A percentile compares a stretch with the other conserved stretches of the same genome.
Conservation (phyloP, 768 basidiomycete species). For the Lentinula raphanica region DNA sequence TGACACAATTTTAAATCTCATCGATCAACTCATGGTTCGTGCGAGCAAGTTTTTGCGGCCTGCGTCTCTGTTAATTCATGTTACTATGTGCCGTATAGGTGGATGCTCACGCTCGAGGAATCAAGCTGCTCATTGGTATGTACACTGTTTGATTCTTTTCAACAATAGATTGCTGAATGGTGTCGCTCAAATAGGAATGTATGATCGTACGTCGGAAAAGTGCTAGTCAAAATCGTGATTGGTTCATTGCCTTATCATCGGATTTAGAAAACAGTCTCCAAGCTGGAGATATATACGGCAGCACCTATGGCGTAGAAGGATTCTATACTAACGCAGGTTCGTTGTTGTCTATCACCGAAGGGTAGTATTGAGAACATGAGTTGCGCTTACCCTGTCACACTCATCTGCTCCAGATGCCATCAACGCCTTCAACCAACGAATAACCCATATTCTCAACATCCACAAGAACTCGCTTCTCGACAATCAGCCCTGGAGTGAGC, state of each 20-base stretch:
- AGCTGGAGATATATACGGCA: constrained; percentile 29
- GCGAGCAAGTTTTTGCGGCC: not conserved
- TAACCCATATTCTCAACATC: constrained; percentile 29
- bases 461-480: constrained; percentile 31
- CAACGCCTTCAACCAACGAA: constrained; percentile 29
- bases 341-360: not conserved
- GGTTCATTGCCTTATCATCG: constrained; percentile 1
- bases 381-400: too few species aligned
- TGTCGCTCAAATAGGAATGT: constrained; percentile 11
- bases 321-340: constrained; percentile 27
- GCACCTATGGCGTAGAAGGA: constrained; percentile 23
- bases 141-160: not conserved
- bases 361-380: not conserved
- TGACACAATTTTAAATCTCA: constrained; percentile 27
- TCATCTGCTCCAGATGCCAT: constrained; percentile 18
- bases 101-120: constrained; percentile 27
- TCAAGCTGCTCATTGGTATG: constrained; percentile 9
- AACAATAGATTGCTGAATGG: not conserved
- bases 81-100: too few species aligned
- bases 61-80: not conserved
- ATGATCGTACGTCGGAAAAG: constrained; percentile 10
- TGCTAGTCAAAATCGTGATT: not conserved
- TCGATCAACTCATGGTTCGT: constrained; percentile 32
- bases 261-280: constrained; percentile 28
- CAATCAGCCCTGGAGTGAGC: constrained; percentile 31